Base-by-base conservation (phyloP, 148 eudicot species). In the Nepenthes mirabilis region DNA sequence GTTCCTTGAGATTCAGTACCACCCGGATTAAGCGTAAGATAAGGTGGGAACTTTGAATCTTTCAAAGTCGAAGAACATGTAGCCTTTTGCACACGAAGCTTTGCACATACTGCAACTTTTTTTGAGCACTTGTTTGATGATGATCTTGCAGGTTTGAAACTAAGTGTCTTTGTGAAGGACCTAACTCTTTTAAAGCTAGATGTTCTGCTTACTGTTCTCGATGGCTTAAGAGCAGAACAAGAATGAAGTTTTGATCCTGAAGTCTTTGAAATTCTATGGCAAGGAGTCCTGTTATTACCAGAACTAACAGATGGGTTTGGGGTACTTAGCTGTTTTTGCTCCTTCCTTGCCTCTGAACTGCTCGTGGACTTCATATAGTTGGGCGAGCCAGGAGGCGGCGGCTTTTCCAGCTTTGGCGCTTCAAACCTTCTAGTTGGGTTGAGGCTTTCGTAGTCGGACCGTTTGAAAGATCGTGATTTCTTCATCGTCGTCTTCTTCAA, bases 351-450 rank as follows among this genome's bases (percentile, higher is more conserved):
- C 43, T 78, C 83, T 59, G 72, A 91, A 68, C 95, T 83, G 64
- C 79, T 81, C 56, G 97, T 91, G 40, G 90, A 74, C 76, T 80
- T 91, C 97, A 87, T 91, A 59, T 91, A 91, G 57, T 85, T 85
- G 1, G 95, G 97, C 6, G 83, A 56, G 58, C 47, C 1, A 56
- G 72, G 67, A 36, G 76, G 40, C 51, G 65, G 63, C 78, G 0
- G 81, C 77, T 48, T 71, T 72, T 2, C 47, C 23, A 23, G 23
- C 23, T 23, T 23, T 23, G 23, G 23, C 23, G 23, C 23, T 6
- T 70, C 60, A 43, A 67, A 60, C 61, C 53, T 57, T 57, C 33
- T 73, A 9, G 68, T 59, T 43, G 55, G 53, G 2, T 43, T 53
- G 0, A 58, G 66, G 61, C 62, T 55, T 49, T 80, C 78, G 4